phyloP scores from a whole-genome alignment of 2,329 filamentous ascomycete genomes.

The Verticillium zaregamsianum region DNA sequence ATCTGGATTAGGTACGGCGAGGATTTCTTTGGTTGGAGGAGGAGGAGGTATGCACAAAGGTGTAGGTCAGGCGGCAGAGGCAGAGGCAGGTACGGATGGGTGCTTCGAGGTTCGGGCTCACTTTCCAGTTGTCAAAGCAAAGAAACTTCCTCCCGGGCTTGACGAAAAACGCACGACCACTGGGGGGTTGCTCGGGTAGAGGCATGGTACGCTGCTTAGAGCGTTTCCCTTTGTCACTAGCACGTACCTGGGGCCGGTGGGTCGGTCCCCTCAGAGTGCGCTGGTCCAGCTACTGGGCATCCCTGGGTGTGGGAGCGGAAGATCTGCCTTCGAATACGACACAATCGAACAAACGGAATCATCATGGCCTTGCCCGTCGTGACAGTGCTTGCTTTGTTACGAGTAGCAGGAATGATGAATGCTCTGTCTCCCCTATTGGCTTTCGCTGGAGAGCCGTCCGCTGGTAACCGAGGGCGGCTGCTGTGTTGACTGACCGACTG shows the following conservation, averaged over 20 bases:
- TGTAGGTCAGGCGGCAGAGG: background rate
- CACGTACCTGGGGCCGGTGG: background rate
- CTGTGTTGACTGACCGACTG: too few relatives aligned
- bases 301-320: too few relatives aligned
- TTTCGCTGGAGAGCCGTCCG: too few relatives aligned
- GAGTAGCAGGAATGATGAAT: too few relatives aligned
- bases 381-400: too few relatives aligned
- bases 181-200: background rate
- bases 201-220: background rate
- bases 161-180: background rate
- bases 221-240: background rate
- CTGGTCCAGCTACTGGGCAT: background rate
- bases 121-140: background rate
- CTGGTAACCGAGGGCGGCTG: too few relatives aligned
- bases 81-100: background rate
- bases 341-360: too few relatives aligned
- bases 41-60: background rate
- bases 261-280: background rate
- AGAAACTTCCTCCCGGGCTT: background rate
- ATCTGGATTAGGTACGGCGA: background rate
- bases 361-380: too few relatives aligned
- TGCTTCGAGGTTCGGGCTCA: background rate
- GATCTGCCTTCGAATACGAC: too few relatives aligned
- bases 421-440: too few relatives aligned
- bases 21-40: constrained; percentile 1